A percentile compares a stretch with the other conserved stretches of the same genome.
phyloP scores from a whole-genome alignment of 2,329 filamentous ascomycete species.

The Penicillium sp. region DNA sequence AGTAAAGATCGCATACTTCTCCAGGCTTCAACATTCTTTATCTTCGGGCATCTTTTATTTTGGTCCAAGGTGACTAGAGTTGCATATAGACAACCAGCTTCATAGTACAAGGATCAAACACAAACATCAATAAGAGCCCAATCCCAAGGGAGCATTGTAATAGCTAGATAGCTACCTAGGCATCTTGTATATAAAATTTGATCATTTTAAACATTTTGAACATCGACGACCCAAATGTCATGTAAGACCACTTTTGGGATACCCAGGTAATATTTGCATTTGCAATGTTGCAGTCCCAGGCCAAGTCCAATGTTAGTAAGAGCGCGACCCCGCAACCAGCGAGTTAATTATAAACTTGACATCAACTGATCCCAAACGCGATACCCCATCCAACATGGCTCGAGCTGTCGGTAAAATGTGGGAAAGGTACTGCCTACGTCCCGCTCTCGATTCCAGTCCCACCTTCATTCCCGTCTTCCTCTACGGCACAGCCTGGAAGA shows the following conservation, averaged over 20 bases:
- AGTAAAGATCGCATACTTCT: neutral
- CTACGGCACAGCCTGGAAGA: conserved; percentile 88
- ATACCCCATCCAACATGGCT: conserved; percentile 14
- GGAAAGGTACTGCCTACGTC: conserved; percentile 31
- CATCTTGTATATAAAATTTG: neutral
- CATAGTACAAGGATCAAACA: neutral
- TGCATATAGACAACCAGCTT: neutral
- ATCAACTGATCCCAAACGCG: neutral
- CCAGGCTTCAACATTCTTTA: conserved; percentile 10
- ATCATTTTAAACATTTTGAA: too few species aligned
- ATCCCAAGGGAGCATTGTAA: neutral
- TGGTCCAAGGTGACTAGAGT: neutral
- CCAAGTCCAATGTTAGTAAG: neutral
- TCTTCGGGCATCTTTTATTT: neutral
- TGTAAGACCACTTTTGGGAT: neutral
- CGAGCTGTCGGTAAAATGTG: conserved; percentile 28
- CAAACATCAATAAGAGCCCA: neutral
- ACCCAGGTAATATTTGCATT: too few species aligned
- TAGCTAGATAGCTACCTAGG: neutral
- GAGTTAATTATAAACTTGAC: neutral
- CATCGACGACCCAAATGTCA: neutral
- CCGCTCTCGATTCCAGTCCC: conserved; percentile 22
- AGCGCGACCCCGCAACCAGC: conserved; percentile 8
- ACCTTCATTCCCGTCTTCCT: conserved; percentile 51
- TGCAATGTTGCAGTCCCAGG: neutral